These are phyloP conservation scores for Peronosclerospora sorghi DNA, from an alignment of 352 stramenopile species.

Conservation along the genomic window DNA sequence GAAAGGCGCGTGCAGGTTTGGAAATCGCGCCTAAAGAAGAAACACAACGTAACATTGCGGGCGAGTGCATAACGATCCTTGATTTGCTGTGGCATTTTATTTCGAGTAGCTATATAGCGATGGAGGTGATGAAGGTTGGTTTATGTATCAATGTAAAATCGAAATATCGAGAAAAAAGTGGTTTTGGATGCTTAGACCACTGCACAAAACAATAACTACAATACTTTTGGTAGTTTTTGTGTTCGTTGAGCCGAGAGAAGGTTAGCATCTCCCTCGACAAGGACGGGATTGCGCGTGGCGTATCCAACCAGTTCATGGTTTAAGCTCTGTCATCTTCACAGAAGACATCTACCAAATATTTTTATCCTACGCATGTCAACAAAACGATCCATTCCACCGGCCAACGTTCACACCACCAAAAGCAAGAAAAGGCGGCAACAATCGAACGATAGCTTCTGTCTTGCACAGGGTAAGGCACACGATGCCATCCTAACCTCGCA, in stretches of 20 bases:
- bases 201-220: background rate
- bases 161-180: background rate
- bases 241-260: constrained; percentile 91
- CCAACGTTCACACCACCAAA: background rate
- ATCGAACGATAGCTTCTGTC: constrained; percentile 1
- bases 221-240: constrained; percentile 17
- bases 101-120: constrained; percentile 22
- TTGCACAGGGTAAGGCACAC: background rate
- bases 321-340: constrained; percentile 58
- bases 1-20: too few relatives aligned
- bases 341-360: constrained; percentile 70
- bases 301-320: constrained; percentile 81
- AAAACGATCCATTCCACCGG: constrained; percentile 5
- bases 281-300: constrained; percentile 82
- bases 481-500: background rate
- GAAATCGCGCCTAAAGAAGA: too few relatives aligned
- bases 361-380: constrained; percentile 9
- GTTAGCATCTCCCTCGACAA: constrained; percentile 93
- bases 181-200: constrained; percentile 26
- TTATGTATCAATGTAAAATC: too few relatives aligned
- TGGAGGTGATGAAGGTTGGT: constrained; percentile 6
- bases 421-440: constrained; percentile 11
- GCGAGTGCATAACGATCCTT: too few relatives aligned
- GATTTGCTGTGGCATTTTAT: too few relatives aligned
- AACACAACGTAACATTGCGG: too few relatives aligned